A percentile compares a stretch with the other conserved stretches of the same genome.
Evolutionary conservation across 176 grass and related monocot genomes (phyloP).

Genomic region (Bothriochloa decipiens): DNA sequence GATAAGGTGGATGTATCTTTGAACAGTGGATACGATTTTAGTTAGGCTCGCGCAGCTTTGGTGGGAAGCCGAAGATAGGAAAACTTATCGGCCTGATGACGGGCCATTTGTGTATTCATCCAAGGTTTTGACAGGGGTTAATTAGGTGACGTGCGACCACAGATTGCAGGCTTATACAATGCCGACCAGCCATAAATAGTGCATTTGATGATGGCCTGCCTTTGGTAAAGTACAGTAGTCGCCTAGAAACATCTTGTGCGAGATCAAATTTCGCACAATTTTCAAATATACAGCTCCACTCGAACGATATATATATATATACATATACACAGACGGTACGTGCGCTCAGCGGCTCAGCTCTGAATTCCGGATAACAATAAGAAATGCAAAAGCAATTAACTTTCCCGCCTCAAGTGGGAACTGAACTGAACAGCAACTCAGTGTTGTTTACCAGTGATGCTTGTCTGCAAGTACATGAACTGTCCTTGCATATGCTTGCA

Average conservation of each 20-base stretch:
- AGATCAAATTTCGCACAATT: constrained; percentile 1
- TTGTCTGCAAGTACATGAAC: constrained; percentile 17
- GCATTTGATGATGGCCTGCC: constrained; percentile 29
- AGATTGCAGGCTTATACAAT: constrained; percentile 34
- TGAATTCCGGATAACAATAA: constrained; percentile 14
- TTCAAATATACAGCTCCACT: not conserved
- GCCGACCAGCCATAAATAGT: constrained; percentile 46
- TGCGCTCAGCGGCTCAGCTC: not conserved
- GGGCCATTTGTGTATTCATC: constrained; percentile 43
- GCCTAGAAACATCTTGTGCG: too few relatives aligned
- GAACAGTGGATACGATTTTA: not conserved
- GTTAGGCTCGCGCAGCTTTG: not conserved
- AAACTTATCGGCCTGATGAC: constrained; percentile 29
- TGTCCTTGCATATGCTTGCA: not conserved
- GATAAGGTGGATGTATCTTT: not conserved
- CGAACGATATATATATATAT: too few relatives aligned
- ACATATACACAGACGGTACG: not conserved
- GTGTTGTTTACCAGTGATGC: constrained; percentile 19
- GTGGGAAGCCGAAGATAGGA: constrained; percentile 34
- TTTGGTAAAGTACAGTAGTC: not conserved
- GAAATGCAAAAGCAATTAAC: not conserved
- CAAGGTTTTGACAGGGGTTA: constrained; percentile 49
- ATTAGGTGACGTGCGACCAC: constrained; percentile 28
- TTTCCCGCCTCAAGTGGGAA: constrained; percentile 27
- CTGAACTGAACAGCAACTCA: constrained; percentile 2